Base-by-base conservation (phyloP, 768 basidiomycete genomes). In the Tephrocybe sp. region DNA sequence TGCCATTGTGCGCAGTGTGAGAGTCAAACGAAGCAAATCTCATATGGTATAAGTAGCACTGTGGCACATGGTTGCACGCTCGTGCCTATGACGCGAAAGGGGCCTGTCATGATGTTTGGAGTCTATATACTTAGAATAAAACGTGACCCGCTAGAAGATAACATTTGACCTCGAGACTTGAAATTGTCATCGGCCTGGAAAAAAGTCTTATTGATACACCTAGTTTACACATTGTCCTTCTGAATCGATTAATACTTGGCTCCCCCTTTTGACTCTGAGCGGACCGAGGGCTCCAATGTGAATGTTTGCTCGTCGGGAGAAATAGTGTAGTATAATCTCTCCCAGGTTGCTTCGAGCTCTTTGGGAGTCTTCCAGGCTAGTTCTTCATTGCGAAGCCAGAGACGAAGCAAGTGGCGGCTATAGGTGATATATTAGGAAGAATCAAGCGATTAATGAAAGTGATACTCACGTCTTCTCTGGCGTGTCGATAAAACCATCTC, bases 401-500 rank as follows among this genome's bases (percentile, higher is more conserved):
- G 58, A 9, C 72, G 66, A 32, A 72, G 62, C 5, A 73, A 65
- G 52, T 73, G 70, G 9, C 69, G 71, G 36, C 70, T 72, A 49
- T 57, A 5, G 5, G 17, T 3, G 1, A 17, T 5, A 23, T 5
- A 14, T 31, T 30, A 31, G 12, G 20, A 23, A 20, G 35, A 19
- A 32, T 17, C 19, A 10, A 13, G 45, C 3, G n/a, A 19, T 5
- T 9, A 33, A 34, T 6, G n/a, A 14, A 22, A 23, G 6, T 4
- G 13, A 6, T 32, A 67, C 72, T 52, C 54, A 74, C 74, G 65
- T 68, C 39, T 74, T 67, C 52, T 70, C 64, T 13, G 60, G 56
- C 31, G 70, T 68, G 54, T 74, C 73, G 19, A 57, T 56, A 51
- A 74, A 74, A 5, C 59, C 72, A 51, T 76, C 74, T 46, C 73